These are phyloP conservation scores for Citrus cavaleriei DNA, from an alignment of 345 rosid species.

Conservation along the genomic window DNA sequence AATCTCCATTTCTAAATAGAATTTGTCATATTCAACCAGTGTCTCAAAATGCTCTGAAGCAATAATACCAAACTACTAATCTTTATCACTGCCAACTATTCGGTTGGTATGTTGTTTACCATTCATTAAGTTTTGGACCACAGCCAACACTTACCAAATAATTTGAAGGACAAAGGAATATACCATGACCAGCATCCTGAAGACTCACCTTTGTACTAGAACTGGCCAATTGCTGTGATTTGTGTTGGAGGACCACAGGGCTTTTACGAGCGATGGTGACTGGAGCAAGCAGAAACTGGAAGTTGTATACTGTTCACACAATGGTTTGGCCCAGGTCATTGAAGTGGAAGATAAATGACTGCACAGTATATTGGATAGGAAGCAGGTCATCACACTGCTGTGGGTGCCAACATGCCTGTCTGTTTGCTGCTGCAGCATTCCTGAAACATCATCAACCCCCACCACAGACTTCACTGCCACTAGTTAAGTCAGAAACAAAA, in stretches of 20 bases:
- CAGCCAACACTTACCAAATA: constrained; percentile 55
- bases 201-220: constrained; percentile 68
- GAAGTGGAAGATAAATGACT: not conserved
- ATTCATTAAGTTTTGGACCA: constrained; percentile 60
- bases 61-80: not conserved
- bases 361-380: not conserved
- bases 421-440: constrained; percentile 62
- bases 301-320: constrained; percentile 14
- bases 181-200: constrained; percentile 56
- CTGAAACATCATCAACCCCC: not conserved
- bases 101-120: constrained; percentile 48
- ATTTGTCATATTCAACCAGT: not conserved
- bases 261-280: constrained; percentile 58
- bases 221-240: constrained; percentile 54
- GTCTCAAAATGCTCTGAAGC: not conserved
- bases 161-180: constrained; percentile 54
- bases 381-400: constrained; percentile 40
- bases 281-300: constrained; percentile 35
- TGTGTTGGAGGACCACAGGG: constrained; percentile 66
- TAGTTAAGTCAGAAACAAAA: not conserved
- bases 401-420: constrained; percentile 45
- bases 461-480: not conserved
- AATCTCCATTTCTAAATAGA: not conserved
- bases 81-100: constrained; percentile 65
- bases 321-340: constrained; percentile 29